A percentile compares a stretch with the other conserved stretches of the same genome.
Evolutionary conservation across 306 rosid genomes (phyloP).

Genomic region (Gillenia trifoliata): DNA sequence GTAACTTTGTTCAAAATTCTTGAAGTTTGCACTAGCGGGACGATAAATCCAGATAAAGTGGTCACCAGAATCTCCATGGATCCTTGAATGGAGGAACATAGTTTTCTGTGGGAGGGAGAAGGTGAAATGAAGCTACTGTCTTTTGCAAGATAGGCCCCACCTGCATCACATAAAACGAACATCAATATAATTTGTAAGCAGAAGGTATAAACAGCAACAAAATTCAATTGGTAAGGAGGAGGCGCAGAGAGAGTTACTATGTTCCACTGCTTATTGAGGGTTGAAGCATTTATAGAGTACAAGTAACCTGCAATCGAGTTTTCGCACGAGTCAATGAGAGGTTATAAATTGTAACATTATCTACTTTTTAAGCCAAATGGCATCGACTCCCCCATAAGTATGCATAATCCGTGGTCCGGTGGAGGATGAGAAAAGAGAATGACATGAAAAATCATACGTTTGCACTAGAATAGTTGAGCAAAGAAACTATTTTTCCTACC

Average conservation of each 20-base stretch:
- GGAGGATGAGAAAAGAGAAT: neutral
- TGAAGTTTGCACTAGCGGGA: neutral
- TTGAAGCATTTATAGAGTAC: conserved; percentile 84
- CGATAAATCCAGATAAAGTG: neutral
- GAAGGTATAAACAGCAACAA: neutral
- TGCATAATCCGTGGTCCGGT: neutral
- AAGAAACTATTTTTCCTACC: conserved; percentile 35
- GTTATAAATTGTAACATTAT: conserved; percentile 15
- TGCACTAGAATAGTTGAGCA: neutral
- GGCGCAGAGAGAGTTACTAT: conserved; percentile 31
- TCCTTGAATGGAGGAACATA: conserved; percentile 94
- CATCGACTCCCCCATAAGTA: neutral
- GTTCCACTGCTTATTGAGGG: conserved; percentile 73
- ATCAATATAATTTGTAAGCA: neutral
- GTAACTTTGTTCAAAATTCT: neutral
- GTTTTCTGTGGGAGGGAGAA: conserved; percentile 66
- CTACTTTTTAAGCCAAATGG: neutral
- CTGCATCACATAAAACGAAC: conserved; percentile 41
- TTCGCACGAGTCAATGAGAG: conserved; percentile 7
- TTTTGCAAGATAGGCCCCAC: conserved; percentile 73
- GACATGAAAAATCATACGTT: neutral
- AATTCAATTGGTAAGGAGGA: neutral
- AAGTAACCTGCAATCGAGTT: conserved; percentile 63
- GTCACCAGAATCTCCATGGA: conserved; percentile 99
- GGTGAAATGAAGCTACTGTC: conserved; percentile 78